Percentiles rank a stretch among this genome's conserved stretches.
phyloP scores from a whole-genome alignment of 192 early-diverging fungal species.

The Phycomyces nitens region DNA sequence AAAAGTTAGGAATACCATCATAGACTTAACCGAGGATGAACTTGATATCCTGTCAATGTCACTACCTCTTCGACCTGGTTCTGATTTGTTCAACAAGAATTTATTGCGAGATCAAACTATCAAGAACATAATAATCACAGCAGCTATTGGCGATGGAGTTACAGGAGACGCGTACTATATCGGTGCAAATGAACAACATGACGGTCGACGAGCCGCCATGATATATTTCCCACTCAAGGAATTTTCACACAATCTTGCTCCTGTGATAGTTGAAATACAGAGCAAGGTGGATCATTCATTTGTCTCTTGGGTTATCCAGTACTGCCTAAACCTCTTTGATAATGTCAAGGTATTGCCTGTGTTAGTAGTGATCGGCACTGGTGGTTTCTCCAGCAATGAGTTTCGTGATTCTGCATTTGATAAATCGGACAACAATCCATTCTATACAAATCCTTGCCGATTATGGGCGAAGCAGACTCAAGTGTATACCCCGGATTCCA shows the following conservation, averaged over 20 bases:
- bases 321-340: constrained; percentile 8
- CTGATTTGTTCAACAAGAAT: too few relatives aligned
- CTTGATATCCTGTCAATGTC: too few relatives aligned
- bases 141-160: constrained; percentile 10
- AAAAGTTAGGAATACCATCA: too few relatives aligned
- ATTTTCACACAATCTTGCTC: constrained; percentile 11
- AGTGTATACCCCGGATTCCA: background rate
- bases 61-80: too few relatives aligned
- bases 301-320: constrained; percentile 2
- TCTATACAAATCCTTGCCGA: background rate
- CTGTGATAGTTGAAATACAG: constrained; percentile 17
- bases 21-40: too few relatives aligned
- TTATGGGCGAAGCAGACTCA: background rate
- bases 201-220: constrained; percentile 7
- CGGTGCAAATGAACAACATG: constrained; percentile 13
- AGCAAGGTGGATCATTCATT: constrained; percentile 9
- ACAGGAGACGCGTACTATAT: constrained; percentile 10
- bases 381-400: background rate
- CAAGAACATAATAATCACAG: too few relatives aligned
- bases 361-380: background rate
- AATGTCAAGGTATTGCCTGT: background rate
- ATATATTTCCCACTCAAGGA: constrained; percentile 11
- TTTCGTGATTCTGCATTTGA: background rate
- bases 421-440: background rate
- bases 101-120: too few relatives aligned